Percentiles rank a stretch among this genome's conserved stretches.
Conservation (phyloP, 108 stramenopile genomes). For the Mediolabrus comicus region DNA sequence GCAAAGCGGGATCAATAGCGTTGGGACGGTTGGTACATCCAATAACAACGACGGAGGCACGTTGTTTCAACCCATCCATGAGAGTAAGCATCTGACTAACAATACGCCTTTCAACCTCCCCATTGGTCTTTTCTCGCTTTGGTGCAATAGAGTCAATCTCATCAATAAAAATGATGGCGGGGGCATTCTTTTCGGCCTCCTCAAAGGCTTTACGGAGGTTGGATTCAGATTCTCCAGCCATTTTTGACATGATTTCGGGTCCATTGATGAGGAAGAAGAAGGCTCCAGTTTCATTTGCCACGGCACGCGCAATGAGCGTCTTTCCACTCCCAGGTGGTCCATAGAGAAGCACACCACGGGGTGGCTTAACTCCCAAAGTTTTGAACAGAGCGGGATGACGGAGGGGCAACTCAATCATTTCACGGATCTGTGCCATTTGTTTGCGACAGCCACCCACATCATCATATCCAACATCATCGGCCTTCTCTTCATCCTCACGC, state of each 20-base stretch:
- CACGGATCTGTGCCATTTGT: constrained; percentile 99
- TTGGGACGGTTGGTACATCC: constrained; percentile 94
- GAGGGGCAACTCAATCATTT: constrained; percentile 99
- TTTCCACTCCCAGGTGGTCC: constrained; percentile 99
- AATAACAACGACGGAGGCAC: constrained; percentile 90
- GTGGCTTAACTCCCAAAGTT: constrained; percentile 99
- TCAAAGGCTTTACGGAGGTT: constrained; percentile 96
- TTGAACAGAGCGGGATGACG: constrained; percentile 99
- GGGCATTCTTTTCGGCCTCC: constrained; percentile 88
- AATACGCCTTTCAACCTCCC: constrained; percentile 99
- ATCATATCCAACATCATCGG: constrained; percentile 99
- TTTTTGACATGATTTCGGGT: constrained; percentile 98
- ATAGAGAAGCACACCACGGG: constrained; percentile 98
- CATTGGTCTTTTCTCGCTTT: constrained; percentile 98
- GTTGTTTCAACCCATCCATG: constrained; percentile 95
- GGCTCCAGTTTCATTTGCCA: constrained; percentile 98
- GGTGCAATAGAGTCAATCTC: constrained; percentile 99
- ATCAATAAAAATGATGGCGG: constrained; percentile 98
- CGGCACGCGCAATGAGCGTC: constrained; percentile 98
- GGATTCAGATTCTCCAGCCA: constrained; percentile 96
- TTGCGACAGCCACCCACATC: constrained; percentile 99
- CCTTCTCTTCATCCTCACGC: constrained; percentile 97
- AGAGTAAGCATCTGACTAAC: constrained; percentile 97
- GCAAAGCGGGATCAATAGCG: constrained; percentile 90
- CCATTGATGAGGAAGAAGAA: constrained; percentile 95